Evolutionary conservation across 2,329 filamentous ascomycete genomes (phyloP).

Genomic region (Pezizomycotina sp.): DNA sequence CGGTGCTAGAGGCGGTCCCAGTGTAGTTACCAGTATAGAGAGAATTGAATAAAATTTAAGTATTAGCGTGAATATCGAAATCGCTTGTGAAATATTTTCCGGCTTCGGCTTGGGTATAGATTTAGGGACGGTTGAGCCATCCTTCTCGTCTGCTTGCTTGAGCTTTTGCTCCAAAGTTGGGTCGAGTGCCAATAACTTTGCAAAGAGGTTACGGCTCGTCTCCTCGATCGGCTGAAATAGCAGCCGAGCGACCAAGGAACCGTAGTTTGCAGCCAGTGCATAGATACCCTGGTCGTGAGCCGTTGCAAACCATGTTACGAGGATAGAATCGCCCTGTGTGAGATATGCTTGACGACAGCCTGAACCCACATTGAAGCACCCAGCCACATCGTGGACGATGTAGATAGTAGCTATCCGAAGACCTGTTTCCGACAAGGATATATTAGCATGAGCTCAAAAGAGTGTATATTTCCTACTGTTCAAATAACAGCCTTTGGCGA

Average conservation of each 20-base stretch:
- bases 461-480: no score
- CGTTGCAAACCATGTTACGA: constrained; percentile 62
- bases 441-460: no score
- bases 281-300: constrained; percentile 78
- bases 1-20: constrained; percentile 63
- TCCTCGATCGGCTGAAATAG: constrained; percentile 94
- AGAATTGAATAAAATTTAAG: constrained; percentile 59
- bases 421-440: constrained; percentile 16
- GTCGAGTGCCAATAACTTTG: constrained; percentile 48
- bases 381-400: constrained; percentile 31
- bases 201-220: constrained; percentile 77
- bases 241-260: constrained; percentile 70
- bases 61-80: constrained; percentile 43
- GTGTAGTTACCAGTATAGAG: constrained; percentile 46
- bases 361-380: constrained; percentile 74
- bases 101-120: constrained; percentile 28
- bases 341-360: constrained; percentile 79
- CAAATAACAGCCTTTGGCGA: background rate
- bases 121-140: no score
- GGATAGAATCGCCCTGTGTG: constrained; percentile 83
- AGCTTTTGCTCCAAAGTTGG: constrained; percentile 18
- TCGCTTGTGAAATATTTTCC: constrained; percentile 29
- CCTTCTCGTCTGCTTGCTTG: constrained; percentile 21
- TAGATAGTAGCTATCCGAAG: constrained; percentile 14
- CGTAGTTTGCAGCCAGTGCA: constrained; percentile 85